Percentiles rank a stretch among this genome's conserved stretches.
These are phyloP conservation scores for Penicillium expansum DNA, from an alignment of 2,329 filamentous ascomycete species.

Conservation along the genomic window DNA sequence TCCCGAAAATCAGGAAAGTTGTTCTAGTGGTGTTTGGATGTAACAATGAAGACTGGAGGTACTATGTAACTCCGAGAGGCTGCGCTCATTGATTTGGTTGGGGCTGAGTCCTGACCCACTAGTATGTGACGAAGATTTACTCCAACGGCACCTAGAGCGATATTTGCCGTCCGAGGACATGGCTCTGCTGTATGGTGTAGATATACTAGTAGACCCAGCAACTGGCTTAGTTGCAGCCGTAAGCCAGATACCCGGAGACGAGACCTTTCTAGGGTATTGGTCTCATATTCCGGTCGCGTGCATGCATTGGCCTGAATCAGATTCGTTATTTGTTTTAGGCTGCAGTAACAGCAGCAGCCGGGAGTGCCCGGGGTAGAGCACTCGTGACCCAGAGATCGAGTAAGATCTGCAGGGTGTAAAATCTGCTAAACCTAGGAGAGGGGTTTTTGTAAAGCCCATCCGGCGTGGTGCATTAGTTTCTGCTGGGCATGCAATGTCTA, in stretches of 20 bases:
- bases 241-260: neutral
- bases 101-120: neutral
- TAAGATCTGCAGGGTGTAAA: conserved; percentile 3
- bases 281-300: neutral
- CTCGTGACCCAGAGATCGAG: conserved; percentile 16
- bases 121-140: neutral
- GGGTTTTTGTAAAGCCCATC: neutral
- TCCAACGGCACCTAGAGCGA: neutral
- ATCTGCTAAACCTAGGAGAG: neutral
- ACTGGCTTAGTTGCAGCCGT: neutral
- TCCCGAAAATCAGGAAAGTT: neutral
- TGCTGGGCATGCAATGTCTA: neutral
- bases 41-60: conserved; percentile 2
- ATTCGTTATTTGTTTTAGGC: conserved; percentile 17
- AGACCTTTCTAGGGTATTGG: neutral
- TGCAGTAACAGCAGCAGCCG: conserved; percentile 4
- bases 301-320: conserved; percentile 11
- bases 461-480: neutral
- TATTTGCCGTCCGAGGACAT: neutral
- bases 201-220: neutral
- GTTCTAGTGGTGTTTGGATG: conserved; percentile 1
- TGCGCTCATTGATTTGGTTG: neutral
- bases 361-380: conserved; percentile 7
- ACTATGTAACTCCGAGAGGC: neutral
- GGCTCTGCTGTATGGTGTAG: neutral